Evolutionary conservation across 2,329 filamentous ascomycete species (phyloP).

Genomic region (Mycosphaerella arachidis): DNA sequence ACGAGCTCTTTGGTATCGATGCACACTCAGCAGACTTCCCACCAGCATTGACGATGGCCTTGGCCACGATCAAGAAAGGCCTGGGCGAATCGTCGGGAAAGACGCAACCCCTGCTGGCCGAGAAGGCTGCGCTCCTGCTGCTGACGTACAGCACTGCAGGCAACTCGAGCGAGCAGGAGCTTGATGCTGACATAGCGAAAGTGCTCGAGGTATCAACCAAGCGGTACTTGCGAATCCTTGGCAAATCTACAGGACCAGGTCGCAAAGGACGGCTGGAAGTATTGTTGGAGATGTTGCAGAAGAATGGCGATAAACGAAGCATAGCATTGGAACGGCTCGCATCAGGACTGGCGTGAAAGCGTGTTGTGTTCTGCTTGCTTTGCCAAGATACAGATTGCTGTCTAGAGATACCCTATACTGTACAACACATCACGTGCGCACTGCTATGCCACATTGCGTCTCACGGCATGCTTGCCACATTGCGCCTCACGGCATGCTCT

Average conservation of each 20-base stretch:
- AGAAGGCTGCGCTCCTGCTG: slow-evolving; percentile 48
- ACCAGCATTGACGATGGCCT: slow-evolving; percentile 59
- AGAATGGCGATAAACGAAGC: not conserved
- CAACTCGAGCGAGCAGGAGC: slow-evolving; percentile 23
- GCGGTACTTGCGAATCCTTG: slow-evolving; percentile 19
- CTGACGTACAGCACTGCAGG: slow-evolving; percentile 42
- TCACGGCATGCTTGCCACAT: not conserved
- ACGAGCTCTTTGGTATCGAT: slow-evolving; percentile 64
- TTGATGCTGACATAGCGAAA: slow-evolving; percentile 52
- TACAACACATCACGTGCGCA: not conserved
- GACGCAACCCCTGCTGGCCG: slow-evolving; percentile 37
- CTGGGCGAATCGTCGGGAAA: slow-evolving; percentile 32
- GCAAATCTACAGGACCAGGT: slow-evolving; percentile 4
- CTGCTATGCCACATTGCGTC: not conserved
- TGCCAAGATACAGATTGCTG: not conserved
- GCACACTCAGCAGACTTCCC: slow-evolving; percentile 67
- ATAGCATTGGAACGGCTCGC: not conserved
- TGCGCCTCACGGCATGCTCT: not conserved
- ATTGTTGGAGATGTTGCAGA: not conserved
- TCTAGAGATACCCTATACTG: not conserved
- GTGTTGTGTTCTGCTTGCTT: not conserved
- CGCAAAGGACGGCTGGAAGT: not conserved
- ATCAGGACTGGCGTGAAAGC: not conserved
- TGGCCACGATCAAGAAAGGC: slow-evolving; percentile 55
- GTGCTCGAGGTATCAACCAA: slow-evolving; percentile 45